Evolutionary conservation across 1,139 yeast species (phyloP).

Genomic region (Saccharomycopsis phalli): DNA sequence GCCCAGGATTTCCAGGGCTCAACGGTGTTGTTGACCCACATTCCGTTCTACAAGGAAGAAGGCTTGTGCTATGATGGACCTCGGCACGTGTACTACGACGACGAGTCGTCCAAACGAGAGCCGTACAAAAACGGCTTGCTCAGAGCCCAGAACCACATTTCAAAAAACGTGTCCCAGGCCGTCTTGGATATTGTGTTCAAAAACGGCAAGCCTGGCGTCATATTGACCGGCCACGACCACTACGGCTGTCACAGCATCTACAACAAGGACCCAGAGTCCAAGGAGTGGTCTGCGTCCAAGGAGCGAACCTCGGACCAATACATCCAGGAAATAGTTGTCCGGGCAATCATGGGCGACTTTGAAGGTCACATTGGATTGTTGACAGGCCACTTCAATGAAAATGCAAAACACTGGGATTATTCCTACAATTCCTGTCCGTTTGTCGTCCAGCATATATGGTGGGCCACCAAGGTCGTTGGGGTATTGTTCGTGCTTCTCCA

Average conservation of each 20-base stretch:
- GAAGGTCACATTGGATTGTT: conserved; percentile 83
- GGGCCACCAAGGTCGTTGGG: conserved; percentile 65
- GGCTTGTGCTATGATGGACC: conserved; percentile 67
- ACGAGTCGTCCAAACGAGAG: conserved; percentile 39
- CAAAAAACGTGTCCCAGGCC: conserved; percentile 53
- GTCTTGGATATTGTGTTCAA: conserved; percentile 65
- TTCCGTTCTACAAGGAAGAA: conserved; percentile 72
- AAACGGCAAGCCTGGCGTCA: conserved; percentile 58
- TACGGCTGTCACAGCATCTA: conserved; percentile 80
- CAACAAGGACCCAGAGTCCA: conserved; percentile 33
- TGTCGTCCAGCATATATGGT: conserved; percentile 89
- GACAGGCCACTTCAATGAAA: conserved; percentile 51
- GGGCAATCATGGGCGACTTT: conserved; percentile 94
- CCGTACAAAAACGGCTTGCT: conserved; percentile 63
- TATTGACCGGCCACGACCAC: conserved; percentile 93
- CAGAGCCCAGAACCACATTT: conserved; percentile 81
- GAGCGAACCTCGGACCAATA: conserved; percentile 27
- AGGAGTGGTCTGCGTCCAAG: conserved; percentile 50
- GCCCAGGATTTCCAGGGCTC: conserved; percentile 58
- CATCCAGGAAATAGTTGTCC: conserved; percentile 73
- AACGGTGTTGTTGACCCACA: conserved; percentile 78
- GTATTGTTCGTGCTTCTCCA: conserved; percentile 32
- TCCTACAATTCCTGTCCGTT: conserved; percentile 69
- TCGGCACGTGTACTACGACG: conserved; percentile 51
- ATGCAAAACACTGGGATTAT: conserved; percentile 48